Base-by-base conservation (phyloP, 306 rosid genomes). In the Arachis hypogaea region DNA sequence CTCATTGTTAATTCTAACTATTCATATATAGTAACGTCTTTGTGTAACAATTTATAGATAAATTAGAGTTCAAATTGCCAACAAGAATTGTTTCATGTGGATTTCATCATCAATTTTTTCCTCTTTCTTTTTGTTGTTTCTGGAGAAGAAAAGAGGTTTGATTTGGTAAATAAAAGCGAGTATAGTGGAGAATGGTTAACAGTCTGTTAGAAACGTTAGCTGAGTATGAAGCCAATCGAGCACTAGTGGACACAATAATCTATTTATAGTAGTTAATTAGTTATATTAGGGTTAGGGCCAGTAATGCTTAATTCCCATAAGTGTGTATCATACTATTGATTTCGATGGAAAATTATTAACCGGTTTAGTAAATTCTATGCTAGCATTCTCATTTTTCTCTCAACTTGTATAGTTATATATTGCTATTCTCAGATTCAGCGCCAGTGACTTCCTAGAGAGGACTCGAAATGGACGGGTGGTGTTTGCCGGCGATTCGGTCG, bases 401-500 rank as follows among this genome's bases (percentile, higher is more conserved):
- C 28, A 41, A 50, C 43, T 28, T 51, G 42, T 6, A 14, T 30
- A 11, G 28, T 22, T 1, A 22, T 22, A 22, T 22, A 0, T 22
- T 22, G 28, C 28, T 54, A 30, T 12, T 69, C 65, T 30, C 83
- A 94, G 99, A 65, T 92, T 94, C 83, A 92, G 90, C 22, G 97
- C 96, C 0, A 89, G 81, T 7, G 92, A 89, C n/a, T 65, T 94
- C 75, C 74, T 94, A 69, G 90, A 94, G 66, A 88, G 87, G 63
- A 83, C 77, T 66, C 85, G 88, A 67, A 88, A 94, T 7, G 90
- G 98, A 3, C 85, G 97, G 51, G 88, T 94, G 6, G 96, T 94
- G 47, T 92, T 94, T 43, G 98, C 90, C 2, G 99, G 98, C 2
- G 99, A 94, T 76, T 94, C 97, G 0, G 88, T 92, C 0, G 96